A percentile compares a stretch with the other conserved stretches of the same genome.
phyloP scores from a whole-genome alignment of 1,284 basidiomycete genomes.

The Bjerkandera adusta region DNA sequence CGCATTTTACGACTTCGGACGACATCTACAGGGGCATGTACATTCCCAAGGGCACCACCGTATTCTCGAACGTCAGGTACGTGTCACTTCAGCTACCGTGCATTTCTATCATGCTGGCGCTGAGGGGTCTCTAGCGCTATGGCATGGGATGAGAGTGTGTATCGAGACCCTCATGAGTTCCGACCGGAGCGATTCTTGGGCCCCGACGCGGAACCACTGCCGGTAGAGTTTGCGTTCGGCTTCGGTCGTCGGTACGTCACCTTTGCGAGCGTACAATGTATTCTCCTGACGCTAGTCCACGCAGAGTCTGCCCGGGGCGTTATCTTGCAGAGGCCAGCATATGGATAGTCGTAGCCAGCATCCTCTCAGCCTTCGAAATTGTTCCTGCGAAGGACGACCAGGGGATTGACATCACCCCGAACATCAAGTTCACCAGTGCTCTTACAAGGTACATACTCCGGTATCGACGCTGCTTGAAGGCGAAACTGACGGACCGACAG shows the following conservation, averaged over 20 bases:
- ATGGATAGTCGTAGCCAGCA: conserved; percentile 1
- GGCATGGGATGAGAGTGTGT: background rate
- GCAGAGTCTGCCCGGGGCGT: background rate
- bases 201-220: background rate
- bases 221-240: background rate
- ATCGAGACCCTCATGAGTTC: background rate
- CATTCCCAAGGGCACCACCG: conserved; percentile 4
- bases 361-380: conserved; percentile 5
- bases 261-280: background rate
- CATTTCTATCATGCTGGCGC: background rate
- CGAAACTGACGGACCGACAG: background rate
- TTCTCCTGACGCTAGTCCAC: background rate
- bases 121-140: background rate
- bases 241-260: conserved; percentile 4
- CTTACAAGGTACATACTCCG: background rate
- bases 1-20: background rate
- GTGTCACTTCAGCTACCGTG: background rate
- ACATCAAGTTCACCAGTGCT: background rate
- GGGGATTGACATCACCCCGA: background rate
- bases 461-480: background rate
- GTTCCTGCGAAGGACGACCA: background rate
- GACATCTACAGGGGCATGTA: conserved; percentile 2
- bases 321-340: conserved; percentile 5
- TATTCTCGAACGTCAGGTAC: background rate
- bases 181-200: background rate